A percentile compares a stretch with the other conserved stretches of the same genome.
Conservation (phyloP, 2,329 filamentous ascomycete species). For the Penicillium frequentans region DNA sequence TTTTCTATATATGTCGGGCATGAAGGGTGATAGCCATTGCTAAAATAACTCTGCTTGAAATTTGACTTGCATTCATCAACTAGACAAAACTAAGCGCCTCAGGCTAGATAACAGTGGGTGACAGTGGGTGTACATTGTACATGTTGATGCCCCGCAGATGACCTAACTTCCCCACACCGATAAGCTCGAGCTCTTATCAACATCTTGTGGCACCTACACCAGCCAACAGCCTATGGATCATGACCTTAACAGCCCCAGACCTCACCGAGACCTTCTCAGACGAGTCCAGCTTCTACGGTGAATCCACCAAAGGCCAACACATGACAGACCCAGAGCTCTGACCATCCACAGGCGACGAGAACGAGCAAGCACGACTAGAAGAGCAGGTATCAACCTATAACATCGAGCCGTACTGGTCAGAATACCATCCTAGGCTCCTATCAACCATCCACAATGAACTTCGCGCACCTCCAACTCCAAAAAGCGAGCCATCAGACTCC, state of each 20-base stretch:
- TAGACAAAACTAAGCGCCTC: no score
- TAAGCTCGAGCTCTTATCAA: background rate
- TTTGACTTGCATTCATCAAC: no score
- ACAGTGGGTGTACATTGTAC: background rate
- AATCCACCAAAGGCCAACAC: background rate
- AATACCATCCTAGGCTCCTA: conserved; percentile 30
- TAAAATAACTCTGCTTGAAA: no score
- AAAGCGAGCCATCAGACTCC: background rate
- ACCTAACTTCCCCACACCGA: background rate
- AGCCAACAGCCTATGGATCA: background rate
- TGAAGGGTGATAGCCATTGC: no score
- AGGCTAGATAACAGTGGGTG: no score
- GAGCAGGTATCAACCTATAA: conserved; percentile 55
- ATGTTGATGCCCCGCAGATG: background rate
- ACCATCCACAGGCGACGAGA: conserved; percentile 53
- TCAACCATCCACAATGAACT: conserved; percentile 33
- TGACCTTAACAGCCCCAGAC: background rate
- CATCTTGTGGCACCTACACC: background rate
- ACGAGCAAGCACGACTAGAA: conserved; percentile 50
- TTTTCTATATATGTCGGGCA: no score
- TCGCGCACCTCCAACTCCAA: background rate
- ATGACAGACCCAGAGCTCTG: background rate
- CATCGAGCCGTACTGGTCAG: conserved; percentile 51
- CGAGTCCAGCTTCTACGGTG: conserved; percentile 49
- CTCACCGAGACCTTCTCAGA: conserved; percentile 38